Conservation (phyloP, 768 basidiomycete species). For the Agaricus subrufescens region DNA sequence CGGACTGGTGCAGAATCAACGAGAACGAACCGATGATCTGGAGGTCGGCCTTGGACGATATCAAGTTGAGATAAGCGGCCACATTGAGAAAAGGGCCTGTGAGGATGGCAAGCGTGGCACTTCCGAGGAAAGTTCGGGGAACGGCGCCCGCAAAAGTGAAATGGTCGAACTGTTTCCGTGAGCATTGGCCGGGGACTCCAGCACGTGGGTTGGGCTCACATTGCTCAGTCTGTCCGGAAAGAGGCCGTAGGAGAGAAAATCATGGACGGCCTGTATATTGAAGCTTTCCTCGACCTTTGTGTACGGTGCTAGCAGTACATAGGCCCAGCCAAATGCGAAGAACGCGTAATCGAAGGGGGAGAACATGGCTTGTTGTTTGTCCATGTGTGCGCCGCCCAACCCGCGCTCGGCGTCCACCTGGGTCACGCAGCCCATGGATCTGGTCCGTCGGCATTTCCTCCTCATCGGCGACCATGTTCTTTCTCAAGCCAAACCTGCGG, state of each 20-base stretch:
- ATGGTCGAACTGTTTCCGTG: conserved; percentile 77
- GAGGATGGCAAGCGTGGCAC: conserved; percentile 60
- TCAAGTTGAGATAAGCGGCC: conserved; percentile 34
- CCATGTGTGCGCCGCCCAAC: not conserved
- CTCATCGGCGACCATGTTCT: not conserved
- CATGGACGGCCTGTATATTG: conserved; percentile 88
- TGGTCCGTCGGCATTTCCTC: not conserved
- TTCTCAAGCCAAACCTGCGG: not conserved
- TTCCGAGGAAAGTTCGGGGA: conserved; percentile 83
- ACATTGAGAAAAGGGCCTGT: conserved; percentile 44
- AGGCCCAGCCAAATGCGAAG: conserved; percentile 47
- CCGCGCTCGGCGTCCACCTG: not conserved
- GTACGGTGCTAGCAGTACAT: conserved; percentile 79
- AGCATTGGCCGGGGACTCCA: not conserved
- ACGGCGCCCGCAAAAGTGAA: conserved; percentile 84
- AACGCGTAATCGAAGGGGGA: conserved; percentile 44
- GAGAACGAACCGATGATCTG: conserved; percentile 59
- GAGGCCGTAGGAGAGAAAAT: conserved; percentile 76
- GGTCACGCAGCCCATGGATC: not conserved
- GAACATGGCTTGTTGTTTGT: conserved; percentile 18
- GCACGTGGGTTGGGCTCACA: conserved; percentile 31
- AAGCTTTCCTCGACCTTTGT: conserved; percentile 98
- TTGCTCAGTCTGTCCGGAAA: conserved; percentile 34
- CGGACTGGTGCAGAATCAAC: not conserved
- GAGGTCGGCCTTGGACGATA: conserved; percentile 57